phyloP scores from a whole-genome alignment of 2,329 filamentous ascomycete species.

The Endothia cerciana region DNA sequence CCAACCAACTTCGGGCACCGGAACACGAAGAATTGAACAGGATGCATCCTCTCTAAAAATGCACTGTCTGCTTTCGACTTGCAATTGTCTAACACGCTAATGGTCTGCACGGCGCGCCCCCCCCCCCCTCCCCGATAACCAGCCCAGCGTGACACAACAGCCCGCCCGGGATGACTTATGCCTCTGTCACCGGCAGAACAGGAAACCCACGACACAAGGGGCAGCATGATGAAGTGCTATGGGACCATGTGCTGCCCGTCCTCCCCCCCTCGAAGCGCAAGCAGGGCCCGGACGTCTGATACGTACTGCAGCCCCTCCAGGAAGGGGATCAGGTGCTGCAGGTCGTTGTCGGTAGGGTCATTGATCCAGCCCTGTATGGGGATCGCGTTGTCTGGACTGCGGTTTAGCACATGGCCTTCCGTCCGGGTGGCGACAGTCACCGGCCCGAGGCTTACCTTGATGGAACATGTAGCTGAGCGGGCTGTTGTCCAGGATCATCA shows the following conservation, averaged over 20 bases:
- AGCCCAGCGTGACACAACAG: neutral
- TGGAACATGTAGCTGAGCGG: conserved; percentile 98
- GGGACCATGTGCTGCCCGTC: conserved; percentile 63
- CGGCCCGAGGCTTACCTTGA: conserved; percentile 68
- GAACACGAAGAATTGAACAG: neutral
- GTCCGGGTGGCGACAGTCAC: neutral
- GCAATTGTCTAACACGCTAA: conserved; percentile 9
- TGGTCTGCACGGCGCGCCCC: conserved; percentile 10
- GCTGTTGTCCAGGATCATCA: conserved; percentile 99
- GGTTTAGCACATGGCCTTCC: conserved; percentile 28
- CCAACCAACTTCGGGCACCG: neutral
- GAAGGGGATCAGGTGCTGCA: conserved; percentile 89
- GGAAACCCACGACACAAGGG: neutral
- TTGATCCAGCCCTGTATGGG: conserved; percentile 99
- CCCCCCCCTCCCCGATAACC: neutral
- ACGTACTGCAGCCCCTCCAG: conserved; percentile 95
- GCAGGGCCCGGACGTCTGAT: conserved; percentile 88
- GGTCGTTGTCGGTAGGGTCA: conserved; percentile 94
- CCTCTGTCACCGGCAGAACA: conserved; percentile 9
- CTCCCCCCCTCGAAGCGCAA: conserved; percentile 88
- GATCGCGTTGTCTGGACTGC: conserved; percentile 86
- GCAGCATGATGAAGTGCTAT: conserved; percentile 20
- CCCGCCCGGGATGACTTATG: conserved; percentile 4
- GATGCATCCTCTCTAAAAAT: neutral
- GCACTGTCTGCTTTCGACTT: conserved; percentile 2